Conservation (phyloP, 1,284 basidiomycete genomes). For the Heliocybe sulcata region DNA sequence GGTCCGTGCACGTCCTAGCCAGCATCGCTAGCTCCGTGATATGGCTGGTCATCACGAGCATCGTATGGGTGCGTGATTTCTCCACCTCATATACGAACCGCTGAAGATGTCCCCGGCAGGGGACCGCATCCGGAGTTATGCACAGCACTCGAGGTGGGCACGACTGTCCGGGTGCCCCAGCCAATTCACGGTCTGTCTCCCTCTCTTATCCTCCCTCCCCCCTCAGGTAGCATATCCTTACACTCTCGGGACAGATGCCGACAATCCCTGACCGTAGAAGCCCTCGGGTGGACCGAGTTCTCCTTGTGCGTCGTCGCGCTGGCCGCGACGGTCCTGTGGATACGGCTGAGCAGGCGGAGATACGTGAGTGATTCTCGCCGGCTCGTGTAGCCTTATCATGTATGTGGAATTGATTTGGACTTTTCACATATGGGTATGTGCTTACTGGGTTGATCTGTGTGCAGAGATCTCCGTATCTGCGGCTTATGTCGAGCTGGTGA, state of each 20-base stretch:
- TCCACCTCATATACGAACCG: neutral
- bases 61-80: slow-evolving; percentile 50
- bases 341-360: slow-evolving; percentile 35
- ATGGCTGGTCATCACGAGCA: slow-evolving; percentile 57
- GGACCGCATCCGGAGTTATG: slow-evolving; percentile 57
- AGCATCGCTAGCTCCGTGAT: slow-evolving; percentile 69
- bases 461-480: slow-evolving; percentile 2
- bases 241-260: slow-evolving; percentile 45
- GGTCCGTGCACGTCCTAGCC: slow-evolving; percentile 57
- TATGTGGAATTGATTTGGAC: neutral
- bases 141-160: slow-evolving; percentile 51
- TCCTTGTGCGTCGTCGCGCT: slow-evolving; percentile 57
- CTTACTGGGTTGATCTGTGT: neutral
- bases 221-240: slow-evolving; percentile 6
- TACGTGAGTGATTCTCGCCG: slow-evolving; percentile 39
- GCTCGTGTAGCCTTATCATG: slow-evolving; percentile 20
- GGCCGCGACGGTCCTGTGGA: slow-evolving; percentile 54
- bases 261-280: slow-evolving; percentile 63
- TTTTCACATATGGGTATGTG: neutral
- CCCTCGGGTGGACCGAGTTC: slow-evolving; percentile 69
- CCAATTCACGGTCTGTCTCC: slow-evolving; percentile 38
- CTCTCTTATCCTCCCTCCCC: slow-evolving; percentile 8
- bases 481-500: neutral
- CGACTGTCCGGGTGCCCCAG: slow-evolving; percentile 43
- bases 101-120: slow-evolving; percentile 29